Evolutionary conservation across 805 yeast genomes (phyloP).

Genomic region (Suhomyces xylopsoci): DNA sequence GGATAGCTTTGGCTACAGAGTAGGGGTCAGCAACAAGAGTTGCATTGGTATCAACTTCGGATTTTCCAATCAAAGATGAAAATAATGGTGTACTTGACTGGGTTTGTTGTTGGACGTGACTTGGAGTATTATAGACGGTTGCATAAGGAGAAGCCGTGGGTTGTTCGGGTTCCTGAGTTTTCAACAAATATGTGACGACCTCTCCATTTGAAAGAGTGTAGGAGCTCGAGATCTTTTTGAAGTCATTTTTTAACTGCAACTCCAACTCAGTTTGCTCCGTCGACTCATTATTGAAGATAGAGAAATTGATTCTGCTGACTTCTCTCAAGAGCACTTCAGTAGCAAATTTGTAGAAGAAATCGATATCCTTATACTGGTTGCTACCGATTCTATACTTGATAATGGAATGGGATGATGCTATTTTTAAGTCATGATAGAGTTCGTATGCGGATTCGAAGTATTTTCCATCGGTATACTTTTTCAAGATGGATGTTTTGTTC

Average conservation of each 20-base stretch:
- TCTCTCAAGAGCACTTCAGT: conserved; percentile 66
- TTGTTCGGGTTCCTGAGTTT: conserved; percentile 28
- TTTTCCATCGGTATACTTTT: conserved; percentile 34
- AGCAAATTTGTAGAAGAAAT: conserved; percentile 59
- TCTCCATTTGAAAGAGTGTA: conserved; percentile 59
- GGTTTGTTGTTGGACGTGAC: conserved; percentile 35
- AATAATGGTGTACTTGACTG: conserved; percentile 74
- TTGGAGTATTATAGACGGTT: conserved; percentile 19
- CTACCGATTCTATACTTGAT: conserved; percentile 49
- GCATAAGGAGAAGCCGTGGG: conserved; percentile 16
- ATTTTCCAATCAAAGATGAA: conserved; percentile 65
- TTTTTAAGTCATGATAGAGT: conserved; percentile 64
- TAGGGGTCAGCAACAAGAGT: conserved; percentile 67
- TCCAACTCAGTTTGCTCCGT: conserved; percentile 31
- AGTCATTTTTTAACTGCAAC: conserved; percentile 52
- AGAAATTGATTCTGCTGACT: conserved; percentile 43
- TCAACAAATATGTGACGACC: conserved; percentile 40
- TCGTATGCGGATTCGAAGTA: conserved; percentile 49
- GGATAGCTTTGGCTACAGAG: conserved; percentile 63
- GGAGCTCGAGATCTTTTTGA: conserved; percentile 53
- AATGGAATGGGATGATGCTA: conserved; percentile 50
- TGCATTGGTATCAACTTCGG: conserved; percentile 72
- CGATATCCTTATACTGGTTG: conserved; percentile 49
- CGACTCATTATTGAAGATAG: conserved; percentile 11
- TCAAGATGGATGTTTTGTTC: conserved; percentile 39